These are phyloP conservation scores for Nitzschia palea DNA, from an alignment of 108 stramenopile species.

Conservation along the genomic window DNA sequence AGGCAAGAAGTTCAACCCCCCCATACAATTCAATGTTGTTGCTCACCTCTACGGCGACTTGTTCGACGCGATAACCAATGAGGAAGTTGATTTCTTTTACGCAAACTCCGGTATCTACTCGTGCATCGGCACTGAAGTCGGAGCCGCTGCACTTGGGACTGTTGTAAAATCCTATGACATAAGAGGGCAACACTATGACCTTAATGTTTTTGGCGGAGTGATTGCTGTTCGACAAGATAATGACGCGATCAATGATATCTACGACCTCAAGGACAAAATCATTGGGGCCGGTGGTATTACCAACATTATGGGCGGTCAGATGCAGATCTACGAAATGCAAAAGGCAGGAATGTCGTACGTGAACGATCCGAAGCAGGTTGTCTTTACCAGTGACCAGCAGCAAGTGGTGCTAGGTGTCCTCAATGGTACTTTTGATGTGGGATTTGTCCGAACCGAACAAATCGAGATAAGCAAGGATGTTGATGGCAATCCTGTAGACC, in stretches of 20 bases:
- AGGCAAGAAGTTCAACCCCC: too few species aligned
- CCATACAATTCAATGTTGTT: background rate
- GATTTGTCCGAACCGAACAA: slow-evolving; percentile 27
- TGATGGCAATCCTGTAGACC: slow-evolving; percentile 3
- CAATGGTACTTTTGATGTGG: slow-evolving; percentile 25
- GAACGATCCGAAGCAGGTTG: too few species aligned
- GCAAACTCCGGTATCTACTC: background rate
- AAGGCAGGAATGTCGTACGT: too few species aligned
- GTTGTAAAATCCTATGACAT: background rate
- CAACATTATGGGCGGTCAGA: too few species aligned
- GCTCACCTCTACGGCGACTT: background rate
- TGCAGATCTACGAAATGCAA: too few species aligned
- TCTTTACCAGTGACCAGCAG: too few species aligned
- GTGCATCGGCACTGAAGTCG: slow-evolving; percentile 8
- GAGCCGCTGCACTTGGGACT: background rate
- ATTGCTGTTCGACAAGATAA: too few species aligned
- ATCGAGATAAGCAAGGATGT: slow-evolving; percentile 15
- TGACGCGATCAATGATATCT: too few species aligned
- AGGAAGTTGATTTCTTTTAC: slow-evolving; percentile 2
- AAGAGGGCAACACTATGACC: background rate
- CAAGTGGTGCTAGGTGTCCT: too few species aligned
- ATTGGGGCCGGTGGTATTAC: too few species aligned
- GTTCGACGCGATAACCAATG: background rate
- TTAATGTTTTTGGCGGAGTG: slow-evolving; percentile 7
- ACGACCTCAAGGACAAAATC: too few species aligned